phyloP scores from a whole-genome alignment of 352 stramenopile species.

The Peronospora tabacina region DNA sequence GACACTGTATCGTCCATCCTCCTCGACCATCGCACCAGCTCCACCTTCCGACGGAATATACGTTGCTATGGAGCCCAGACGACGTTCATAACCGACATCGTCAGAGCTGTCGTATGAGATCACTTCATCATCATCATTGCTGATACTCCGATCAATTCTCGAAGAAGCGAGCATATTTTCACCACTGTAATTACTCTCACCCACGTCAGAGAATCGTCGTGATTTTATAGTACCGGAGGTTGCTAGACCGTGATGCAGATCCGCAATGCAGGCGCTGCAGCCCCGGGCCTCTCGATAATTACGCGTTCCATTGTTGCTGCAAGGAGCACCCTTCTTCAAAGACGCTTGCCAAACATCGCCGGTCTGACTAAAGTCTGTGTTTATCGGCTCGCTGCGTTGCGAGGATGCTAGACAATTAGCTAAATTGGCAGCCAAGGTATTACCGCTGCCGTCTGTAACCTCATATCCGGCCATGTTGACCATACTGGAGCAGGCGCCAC shows the following conservation, averaged over 20 bases:
- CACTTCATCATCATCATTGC: constrained; percentile 23
- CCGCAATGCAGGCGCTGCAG: constrained; percentile 30
- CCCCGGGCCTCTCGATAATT: constrained; percentile 18
- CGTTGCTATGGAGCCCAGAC: constrained; percentile 27
- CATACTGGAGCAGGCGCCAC: constrained; percentile 52
- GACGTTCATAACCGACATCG: constrained; percentile 27
- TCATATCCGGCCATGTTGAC: constrained; percentile 39
- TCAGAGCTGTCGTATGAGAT: constrained; percentile 28
- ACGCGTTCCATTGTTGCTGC: constrained; percentile 14
- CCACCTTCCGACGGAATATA: constrained; percentile 27
- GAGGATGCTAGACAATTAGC: constrained; percentile 11
- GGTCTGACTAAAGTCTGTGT: constrained; percentile 23
- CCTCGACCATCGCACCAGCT: constrained; percentile 16
- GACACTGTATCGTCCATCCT: constrained; percentile 13
- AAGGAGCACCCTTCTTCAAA: constrained; percentile 1
- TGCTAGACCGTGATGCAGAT: constrained; percentile 27
- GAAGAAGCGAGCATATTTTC: constrained; percentile 20
- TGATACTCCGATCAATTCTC: constrained; percentile 16
- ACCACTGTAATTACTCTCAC: constrained; percentile 11
- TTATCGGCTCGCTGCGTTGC: constrained; percentile 4
- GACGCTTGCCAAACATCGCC: constrained; percentile 21
- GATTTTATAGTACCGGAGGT: constrained; percentile 12
- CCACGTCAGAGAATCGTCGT: constrained; percentile 15
- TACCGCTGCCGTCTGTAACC: constrained; percentile 23
- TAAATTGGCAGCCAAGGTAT: constrained; percentile 16